Conservation (phyloP, 768 basidiomycete genomes). For the Polyporus arcularius region DNA sequence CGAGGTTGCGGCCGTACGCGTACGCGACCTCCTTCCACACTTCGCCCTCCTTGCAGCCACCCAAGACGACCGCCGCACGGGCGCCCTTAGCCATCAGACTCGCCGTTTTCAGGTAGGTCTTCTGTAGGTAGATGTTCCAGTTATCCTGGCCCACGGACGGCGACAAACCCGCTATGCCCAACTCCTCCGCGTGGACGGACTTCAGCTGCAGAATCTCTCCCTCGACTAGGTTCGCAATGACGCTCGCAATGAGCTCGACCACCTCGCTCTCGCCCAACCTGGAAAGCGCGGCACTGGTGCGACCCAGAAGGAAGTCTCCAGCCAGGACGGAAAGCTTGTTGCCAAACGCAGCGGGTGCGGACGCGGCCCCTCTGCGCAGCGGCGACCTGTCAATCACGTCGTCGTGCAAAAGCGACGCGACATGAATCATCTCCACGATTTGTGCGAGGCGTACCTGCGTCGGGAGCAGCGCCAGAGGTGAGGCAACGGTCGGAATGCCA, state of each 20-base stretch:
- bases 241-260: constrained; percentile 88
- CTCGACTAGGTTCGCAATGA: constrained; percentile 95
- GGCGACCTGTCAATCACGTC: constrained; percentile 78
- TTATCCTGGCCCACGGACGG: constrained; percentile 42
- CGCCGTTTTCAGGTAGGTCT: constrained; percentile 92
- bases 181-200: constrained; percentile 46
- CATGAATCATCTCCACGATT: constrained; percentile 97
- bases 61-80: constrained; percentile 83
- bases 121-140: constrained; percentile 83
- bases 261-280: constrained; percentile 87
- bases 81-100: constrained; percentile 88
- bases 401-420: constrained; percentile 92
- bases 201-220: constrained; percentile 89
- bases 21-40: constrained; percentile 89
- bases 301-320: constrained; percentile 93
- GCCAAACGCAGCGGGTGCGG: constrained; percentile 76
- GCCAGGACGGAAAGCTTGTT: constrained; percentile 94
- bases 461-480: constrained; percentile 59
- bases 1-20: constrained; percentile 86
- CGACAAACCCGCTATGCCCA: constrained; percentile 31
- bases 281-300: constrained; percentile 85
- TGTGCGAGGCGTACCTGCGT: constrained; percentile 92
- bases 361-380: constrained; percentile 67
- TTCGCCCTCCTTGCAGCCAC: constrained; percentile 77
- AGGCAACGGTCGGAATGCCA: constrained; percentile 34